Evolutionary conservation across 2,329 filamentous ascomycete species (phyloP).

Genomic region (Penicillium sp.): DNA sequence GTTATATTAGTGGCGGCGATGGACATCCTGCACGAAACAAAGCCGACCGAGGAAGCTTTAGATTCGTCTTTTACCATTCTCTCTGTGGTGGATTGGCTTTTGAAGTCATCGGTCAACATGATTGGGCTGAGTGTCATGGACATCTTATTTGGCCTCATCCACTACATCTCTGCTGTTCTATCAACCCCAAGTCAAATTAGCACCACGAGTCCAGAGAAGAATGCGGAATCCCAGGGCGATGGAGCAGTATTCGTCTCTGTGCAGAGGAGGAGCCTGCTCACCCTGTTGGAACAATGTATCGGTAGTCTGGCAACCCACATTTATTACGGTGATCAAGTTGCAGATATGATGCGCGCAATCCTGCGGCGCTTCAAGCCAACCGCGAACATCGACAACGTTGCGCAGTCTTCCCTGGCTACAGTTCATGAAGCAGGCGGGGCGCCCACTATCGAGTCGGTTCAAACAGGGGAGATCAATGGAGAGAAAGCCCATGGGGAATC

Average conservation of each 20-base stretch:
- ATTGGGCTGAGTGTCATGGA: constrained; percentile 98
- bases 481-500: constrained; percentile 60
- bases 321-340: constrained; percentile 95
- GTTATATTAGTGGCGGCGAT: constrained; percentile 82
- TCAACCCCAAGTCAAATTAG: constrained; percentile 60
- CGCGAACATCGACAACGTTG: constrained; percentile 47
- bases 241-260: constrained; percentile 49
- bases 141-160: constrained; percentile 80
- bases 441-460: constrained; percentile 17
- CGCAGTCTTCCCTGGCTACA: constrained; percentile 42
- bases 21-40: constrained; percentile 72
- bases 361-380: constrained; percentile 76
- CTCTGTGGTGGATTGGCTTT: constrained; percentile 77
- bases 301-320: constrained; percentile 92
- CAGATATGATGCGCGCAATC: constrained; percentile 88
- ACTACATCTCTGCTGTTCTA: constrained; percentile 78
- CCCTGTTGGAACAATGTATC: constrained; percentile 77
- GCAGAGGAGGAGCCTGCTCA: constrained; percentile 66
- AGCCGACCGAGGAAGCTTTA: constrained; percentile 71
- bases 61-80: constrained; percentile 75
- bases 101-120: constrained; percentile 87
- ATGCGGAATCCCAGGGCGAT: constrained; percentile 15
- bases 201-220: constrained; percentile 32
- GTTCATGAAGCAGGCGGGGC: constrained; percentile 25
- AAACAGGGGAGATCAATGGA: constrained; percentile 28